Percentiles rank a stretch among this genome's conserved stretches.
These are phyloP conservation scores for Dipteronia dyeriana DNA, from an alignment of 345 rosid genomes.

Conservation along the genomic window DNA sequence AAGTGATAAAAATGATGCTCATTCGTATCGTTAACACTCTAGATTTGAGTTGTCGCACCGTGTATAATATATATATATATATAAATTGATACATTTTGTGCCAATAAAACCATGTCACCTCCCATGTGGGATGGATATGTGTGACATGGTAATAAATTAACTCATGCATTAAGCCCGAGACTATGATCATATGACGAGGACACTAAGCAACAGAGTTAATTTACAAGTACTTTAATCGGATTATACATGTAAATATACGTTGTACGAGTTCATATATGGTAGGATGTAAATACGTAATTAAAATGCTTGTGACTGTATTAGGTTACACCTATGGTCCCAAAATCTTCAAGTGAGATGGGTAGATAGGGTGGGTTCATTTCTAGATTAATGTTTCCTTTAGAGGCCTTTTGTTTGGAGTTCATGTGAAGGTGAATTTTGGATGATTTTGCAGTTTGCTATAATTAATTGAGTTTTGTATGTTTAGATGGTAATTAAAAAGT, in stretches of 20 bases:
- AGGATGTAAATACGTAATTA: conserved; percentile 18
- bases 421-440: background rate
- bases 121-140: conserved; percentile 66
- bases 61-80: too few relatives aligned
- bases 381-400: too few relatives aligned
- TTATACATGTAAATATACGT: background rate
- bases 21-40: too few relatives aligned
- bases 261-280: conserved; percentile 53
- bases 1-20: too few relatives aligned
- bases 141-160: conserved; percentile 41
- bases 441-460: background rate
- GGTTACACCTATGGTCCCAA: conserved; percentile 84
- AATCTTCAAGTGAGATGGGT: conserved; percentile 68
- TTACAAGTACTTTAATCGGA: conserved; percentile 20
- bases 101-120: conserved; percentile 28
- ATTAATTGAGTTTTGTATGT: too few relatives aligned
- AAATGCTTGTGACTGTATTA: conserved; percentile 48
- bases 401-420: too few relatives aligned
- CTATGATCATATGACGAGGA: conserved; percentile 19
- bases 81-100: too few relatives aligned
- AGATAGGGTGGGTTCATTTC: conserved; percentile 54
- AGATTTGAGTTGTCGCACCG: too few relatives aligned
- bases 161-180: conserved; percentile 65
- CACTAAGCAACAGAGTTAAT: too few relatives aligned
- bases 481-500: too few relatives aligned